Base-by-base conservation (phyloP, 2,329 filamentous ascomycete genomes). In the Colletotrichum higginsianum region DNA sequence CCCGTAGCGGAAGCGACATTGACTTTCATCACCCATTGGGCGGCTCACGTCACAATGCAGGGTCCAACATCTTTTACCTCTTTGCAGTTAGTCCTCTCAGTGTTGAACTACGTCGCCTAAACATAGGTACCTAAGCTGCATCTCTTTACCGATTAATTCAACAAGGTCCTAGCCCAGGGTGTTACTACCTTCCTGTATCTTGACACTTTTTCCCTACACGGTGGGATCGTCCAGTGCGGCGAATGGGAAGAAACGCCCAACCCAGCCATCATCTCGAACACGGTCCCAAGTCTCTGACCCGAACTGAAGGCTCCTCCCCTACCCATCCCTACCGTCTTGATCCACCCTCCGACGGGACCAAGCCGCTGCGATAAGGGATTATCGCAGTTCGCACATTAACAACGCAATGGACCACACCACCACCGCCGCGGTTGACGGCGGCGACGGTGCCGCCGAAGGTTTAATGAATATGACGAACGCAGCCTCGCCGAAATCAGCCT, bases 341-440 rank as follows among this genome's bases (percentile, higher is more conserved):
- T 61, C 67, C 67, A 71, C 64, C 44, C 23, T 46, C 23, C 52
- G 15, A 47, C 38, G 50, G 64, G 38, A 61, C 61, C 53, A 58
- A 55, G 38, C 53, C 50, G 57, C 38, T 21, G 46, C 44, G 68
- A 52, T 35, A 71, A 71, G 57, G 50, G 68, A 62, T 71, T 61
- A 67, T 67, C 52, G 68, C 38, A 58, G 64, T 55, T 67, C 26
- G 13, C 35, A 30, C 35, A 56, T 23, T 52, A 61, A 61, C 60
- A 61, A 63, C 60, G 61, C 26, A 52, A 72, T 72, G 69, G 53
- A 70, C 42, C 49, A 42, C 50, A 47, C 38, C 26, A 56, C 38
- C 26, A 55, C 53, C 49, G 23, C 47, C 49, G 23, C 47, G 15
- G 38, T 49, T 38, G 40, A 23, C 42, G 30, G 18, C 23, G 64